Conservation (phyloP, 169 alveolate genomes). For the Eimeria sp. region DNA sequence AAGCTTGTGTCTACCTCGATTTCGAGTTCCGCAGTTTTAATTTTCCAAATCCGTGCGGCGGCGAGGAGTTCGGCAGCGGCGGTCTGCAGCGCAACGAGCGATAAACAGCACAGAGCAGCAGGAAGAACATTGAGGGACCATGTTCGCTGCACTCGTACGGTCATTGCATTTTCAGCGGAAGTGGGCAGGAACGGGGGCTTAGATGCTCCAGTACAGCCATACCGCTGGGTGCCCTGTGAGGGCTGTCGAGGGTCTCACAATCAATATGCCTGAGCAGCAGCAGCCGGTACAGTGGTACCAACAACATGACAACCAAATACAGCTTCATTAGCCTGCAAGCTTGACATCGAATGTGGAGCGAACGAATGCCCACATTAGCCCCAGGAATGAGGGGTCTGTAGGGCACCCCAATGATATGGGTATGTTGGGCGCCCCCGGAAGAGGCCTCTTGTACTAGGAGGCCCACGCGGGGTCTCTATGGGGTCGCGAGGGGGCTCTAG, state of each 20-base stretch:
- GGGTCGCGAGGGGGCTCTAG: not conserved
- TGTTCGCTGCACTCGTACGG: not conserved
- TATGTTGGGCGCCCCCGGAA: not conserved
- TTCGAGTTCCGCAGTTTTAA: conserved; percentile 29
- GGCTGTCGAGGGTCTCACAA: not conserved
- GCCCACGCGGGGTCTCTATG: too few relatives aligned
- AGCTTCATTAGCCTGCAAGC: not conserved
- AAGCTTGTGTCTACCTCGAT: conserved; percentile 8
- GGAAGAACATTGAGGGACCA: not conserved
- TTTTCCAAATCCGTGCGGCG: conserved; percentile 41
- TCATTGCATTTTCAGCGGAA: not conserved
- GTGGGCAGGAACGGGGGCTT: not conserved
- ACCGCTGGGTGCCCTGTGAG: not conserved
- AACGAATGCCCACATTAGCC: not conserved
- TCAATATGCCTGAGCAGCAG: conserved; percentile 59
- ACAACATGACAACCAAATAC: not conserved
- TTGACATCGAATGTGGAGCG: not conserved
- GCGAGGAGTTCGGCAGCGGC: conserved; percentile 37
- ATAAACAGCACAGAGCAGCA: not conserved
- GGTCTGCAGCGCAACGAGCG: not conserved
- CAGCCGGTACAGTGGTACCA: conserved; percentile 11
- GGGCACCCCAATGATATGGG: not conserved
- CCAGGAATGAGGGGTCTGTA: not conserved
- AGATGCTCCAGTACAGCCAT: not conserved
- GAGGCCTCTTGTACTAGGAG: too few relatives aligned